These are phyloP conservation scores for Sporothrix protearum DNA, from an alignment of 2,329 filamentous ascomycete genomes.

Conservation along the genomic window DNA sequence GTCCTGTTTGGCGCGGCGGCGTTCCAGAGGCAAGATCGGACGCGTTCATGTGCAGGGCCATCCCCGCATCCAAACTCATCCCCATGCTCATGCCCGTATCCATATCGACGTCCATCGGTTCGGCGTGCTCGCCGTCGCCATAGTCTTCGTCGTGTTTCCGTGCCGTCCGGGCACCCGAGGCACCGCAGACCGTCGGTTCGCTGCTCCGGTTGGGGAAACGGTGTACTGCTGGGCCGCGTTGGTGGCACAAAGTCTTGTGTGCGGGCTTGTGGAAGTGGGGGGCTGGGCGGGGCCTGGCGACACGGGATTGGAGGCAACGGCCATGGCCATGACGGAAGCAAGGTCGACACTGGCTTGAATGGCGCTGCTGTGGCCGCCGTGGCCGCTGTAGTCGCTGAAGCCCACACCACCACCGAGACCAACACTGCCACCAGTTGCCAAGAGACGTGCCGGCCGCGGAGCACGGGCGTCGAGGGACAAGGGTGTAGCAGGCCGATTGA, in stretches of 20 bases:
- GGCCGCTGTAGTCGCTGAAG: conserved; percentile 32
- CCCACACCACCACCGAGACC: conserved; percentile 31
- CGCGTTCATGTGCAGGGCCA: neutral
- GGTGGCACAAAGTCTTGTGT: conserved; percentile 48
- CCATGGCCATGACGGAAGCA: conserved; percentile 46
- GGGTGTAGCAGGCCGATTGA: conserved; percentile 7
- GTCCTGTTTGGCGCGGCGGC: neutral
- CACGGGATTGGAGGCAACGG: conserved; percentile 50
- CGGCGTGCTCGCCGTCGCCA: conserved; percentile 11
- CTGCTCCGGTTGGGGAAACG: conserved; percentile 54
- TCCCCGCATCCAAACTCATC: neutral
- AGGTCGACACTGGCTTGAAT: conserved; percentile 42
- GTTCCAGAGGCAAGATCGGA: neutral
- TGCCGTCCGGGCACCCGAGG: conserved; percentile 36
- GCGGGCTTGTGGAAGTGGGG: conserved; percentile 48
- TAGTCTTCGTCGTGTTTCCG: neutral
- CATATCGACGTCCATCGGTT: conserved; percentile 31
- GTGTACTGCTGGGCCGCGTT: conserved; percentile 57
- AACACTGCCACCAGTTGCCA: conserved; percentile 24
- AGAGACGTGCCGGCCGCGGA: conserved; percentile 26
- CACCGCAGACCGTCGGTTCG: conserved; percentile 44
- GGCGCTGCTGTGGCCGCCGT: conserved; percentile 34
- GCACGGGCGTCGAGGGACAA: conserved; percentile 29
- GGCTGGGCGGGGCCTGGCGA: conserved; percentile 53
- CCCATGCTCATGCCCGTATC: neutral